Conservation (phyloP, 1,284 basidiomycete species). For the Farysia itapuensis region DNA sequence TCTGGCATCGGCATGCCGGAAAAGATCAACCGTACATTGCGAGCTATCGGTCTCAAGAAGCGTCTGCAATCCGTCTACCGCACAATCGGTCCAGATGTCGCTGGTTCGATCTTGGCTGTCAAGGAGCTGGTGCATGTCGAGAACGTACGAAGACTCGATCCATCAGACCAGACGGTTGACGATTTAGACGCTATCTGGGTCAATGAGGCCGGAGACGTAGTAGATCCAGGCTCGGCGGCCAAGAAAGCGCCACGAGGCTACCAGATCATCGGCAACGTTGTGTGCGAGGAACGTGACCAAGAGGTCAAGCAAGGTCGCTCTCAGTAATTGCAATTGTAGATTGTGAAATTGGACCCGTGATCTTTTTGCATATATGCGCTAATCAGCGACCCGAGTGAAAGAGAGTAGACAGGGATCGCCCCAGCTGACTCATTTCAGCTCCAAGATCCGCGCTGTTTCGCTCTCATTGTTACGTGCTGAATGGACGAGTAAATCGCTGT, state of each 20-base stretch:
- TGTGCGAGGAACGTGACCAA: slow-evolving; percentile 48
- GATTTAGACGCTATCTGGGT: slow-evolving; percentile 53
- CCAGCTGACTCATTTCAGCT: too few species aligned
- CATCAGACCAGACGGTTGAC: slow-evolving; percentile 34
- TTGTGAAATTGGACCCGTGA: too few species aligned
- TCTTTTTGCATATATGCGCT: too few species aligned
- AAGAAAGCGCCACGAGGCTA: slow-evolving; percentile 57
- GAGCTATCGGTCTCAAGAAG: slow-evolving; percentile 74
- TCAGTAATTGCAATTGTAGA: too few species aligned
- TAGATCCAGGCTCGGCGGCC: slow-evolving; percentile 51
- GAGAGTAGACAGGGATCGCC: too few species aligned
- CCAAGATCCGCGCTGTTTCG: too few species aligned
- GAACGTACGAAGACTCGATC: slow-evolving; percentile 66
- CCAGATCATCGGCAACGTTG: slow-evolving; percentile 53
- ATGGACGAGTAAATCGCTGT: too few species aligned
- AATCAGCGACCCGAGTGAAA: too few species aligned
- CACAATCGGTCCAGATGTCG: slow-evolving; percentile 70
- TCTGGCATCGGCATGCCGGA: slow-evolving; percentile 78
- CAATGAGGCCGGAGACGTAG: slow-evolving; percentile 52
- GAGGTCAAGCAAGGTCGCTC: slow-evolving; percentile 38
- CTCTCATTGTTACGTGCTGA: too few species aligned
- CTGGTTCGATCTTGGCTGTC: slow-evolving; percentile 77
- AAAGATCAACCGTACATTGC: slow-evolving; percentile 72
- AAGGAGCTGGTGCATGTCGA: slow-evolving; percentile 85
- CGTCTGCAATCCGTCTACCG: slow-evolving; percentile 81